Conservation (phyloP, 2,329 filamentous ascomycete genomes). For the Alternaria gaisen region DNA sequence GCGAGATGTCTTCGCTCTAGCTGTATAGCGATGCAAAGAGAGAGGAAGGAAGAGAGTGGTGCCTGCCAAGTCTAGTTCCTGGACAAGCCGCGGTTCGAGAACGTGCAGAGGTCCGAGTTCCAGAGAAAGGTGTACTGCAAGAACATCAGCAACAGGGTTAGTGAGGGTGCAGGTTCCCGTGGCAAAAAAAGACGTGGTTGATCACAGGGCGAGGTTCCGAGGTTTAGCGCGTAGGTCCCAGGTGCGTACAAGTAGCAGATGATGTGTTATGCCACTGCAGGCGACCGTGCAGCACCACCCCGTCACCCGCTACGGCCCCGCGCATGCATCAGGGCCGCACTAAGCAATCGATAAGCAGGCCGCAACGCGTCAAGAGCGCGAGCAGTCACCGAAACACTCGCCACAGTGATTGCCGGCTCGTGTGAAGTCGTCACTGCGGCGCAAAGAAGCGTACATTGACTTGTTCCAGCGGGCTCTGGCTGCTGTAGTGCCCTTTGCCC, state of each 20-base stretch:
- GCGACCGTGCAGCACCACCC: constrained; percentile 22
- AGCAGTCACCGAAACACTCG: not conserved
- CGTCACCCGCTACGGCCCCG: constrained; percentile 22
- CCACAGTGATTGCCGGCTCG: not conserved
- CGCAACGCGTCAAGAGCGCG: constrained; percentile 24
- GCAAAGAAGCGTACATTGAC: not conserved
- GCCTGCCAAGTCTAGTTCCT: constrained; percentile 14
- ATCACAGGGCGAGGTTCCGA: constrained; percentile 18
- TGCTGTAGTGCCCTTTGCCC: not conserved
- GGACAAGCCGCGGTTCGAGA: constrained; percentile 4
- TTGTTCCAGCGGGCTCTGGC: not conserved
- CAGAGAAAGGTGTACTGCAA: constrained; percentile 2
- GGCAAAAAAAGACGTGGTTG: constrained; percentile 3
- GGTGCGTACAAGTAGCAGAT: constrained; percentile 34
- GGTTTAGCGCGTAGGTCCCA: constrained; percentile 24
- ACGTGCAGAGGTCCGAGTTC: not conserved
- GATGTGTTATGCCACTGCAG: constrained; percentile 37
- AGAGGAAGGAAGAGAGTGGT: constrained; percentile 2
- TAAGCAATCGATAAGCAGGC: constrained; percentile 33
- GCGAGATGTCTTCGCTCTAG: constrained; percentile 10
- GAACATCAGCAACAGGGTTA: constrained; percentile 11
- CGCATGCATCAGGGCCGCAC: constrained; percentile 21
- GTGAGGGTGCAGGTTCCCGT: constrained; percentile 1
- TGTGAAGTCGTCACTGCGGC: not conserved
- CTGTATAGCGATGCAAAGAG: not conserved